Evolutionary conservation across 345 rosid genomes (phyloP).

Genomic region (Barbarea vulgaris): DNA sequence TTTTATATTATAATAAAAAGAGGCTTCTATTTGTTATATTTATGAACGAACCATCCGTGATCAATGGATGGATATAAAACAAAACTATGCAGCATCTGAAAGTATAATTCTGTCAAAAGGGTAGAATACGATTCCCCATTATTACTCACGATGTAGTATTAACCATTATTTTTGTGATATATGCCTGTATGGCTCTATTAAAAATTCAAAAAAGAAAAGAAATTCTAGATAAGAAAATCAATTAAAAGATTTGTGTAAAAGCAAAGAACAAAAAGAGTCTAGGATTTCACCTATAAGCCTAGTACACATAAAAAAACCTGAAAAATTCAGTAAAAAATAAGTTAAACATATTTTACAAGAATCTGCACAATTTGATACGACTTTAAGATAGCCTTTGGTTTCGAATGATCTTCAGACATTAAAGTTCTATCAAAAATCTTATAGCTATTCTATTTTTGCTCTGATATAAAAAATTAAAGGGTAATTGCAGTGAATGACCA

Average conservation of each 20-base stretch:
- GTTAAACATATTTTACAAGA: background rate
- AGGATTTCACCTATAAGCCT: conserved; percentile 21
- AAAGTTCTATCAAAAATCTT: background rate
- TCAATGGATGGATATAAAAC: conserved; percentile 35
- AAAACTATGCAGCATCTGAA: conserved; percentile 28
- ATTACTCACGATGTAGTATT: conserved; percentile 30
- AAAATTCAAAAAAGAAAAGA: background rate
- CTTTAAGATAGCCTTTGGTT: background rate
- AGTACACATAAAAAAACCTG: conserved; percentile 16
- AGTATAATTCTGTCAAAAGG: conserved; percentile 36
- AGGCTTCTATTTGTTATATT: conserved; percentile 3
- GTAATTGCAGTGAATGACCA: too few species aligned
- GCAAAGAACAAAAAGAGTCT: conserved; percentile 5
- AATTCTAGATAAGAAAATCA: background rate
- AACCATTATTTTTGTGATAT: conserved; percentile 34
- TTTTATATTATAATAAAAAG: background rate
- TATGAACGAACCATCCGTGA: conserved; percentile 22
- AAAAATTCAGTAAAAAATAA: background rate
- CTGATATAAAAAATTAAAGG: background rate
- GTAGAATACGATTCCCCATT: conserved; percentile 41
- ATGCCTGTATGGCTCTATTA: conserved; percentile 19
- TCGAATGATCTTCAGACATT: background rate
- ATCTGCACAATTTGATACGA: background rate
- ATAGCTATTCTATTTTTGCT: background rate
- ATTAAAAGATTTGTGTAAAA: conserved; percentile 1